phyloP scores from a whole-genome alignment of 2,329 filamentous ascomycete species.

The Neodidymelliopsis sp. region DNA sequence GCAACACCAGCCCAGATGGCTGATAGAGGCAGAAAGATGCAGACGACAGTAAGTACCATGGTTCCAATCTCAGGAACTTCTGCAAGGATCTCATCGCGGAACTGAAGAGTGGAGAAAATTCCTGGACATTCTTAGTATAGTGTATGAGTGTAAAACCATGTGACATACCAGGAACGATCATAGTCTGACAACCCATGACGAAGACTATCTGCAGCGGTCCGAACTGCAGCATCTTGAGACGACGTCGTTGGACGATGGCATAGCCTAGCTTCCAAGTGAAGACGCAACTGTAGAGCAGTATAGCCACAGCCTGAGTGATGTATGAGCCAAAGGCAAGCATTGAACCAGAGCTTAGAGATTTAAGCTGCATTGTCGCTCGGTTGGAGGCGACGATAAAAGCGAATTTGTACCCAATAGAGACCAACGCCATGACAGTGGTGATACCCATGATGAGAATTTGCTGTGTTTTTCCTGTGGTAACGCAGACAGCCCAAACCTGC shows the following conservation, averaged over 20 bases:
- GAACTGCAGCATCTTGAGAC: constrained; percentile 66
- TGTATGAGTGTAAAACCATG: neutral
- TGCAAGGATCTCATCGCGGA: constrained; percentile 54
- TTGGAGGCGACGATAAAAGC: constrained; percentile 60
- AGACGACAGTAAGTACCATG: constrained; percentile 64
- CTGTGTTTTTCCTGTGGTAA: constrained; percentile 55
- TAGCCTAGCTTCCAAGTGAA: constrained; percentile 68
- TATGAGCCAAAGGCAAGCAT: constrained; percentile 49
- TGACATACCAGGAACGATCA: constrained; percentile 68
- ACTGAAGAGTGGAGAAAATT: constrained; percentile 67
- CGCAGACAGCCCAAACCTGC: constrained; percentile 69
- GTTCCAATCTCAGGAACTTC: constrained; percentile 62
- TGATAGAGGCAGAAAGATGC: constrained; percentile 70
- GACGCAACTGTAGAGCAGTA: constrained; percentile 68
- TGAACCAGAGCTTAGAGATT: constrained; percentile 33
- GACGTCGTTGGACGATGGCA: constrained; percentile 63
- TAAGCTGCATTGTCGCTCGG: constrained; percentile 46
- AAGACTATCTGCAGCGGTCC: constrained; percentile 72
- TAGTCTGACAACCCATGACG: constrained; percentile 72
- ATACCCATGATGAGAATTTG: constrained; percentile 55
- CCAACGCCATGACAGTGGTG: constrained; percentile 59
- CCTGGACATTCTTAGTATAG: constrained; percentile 53
- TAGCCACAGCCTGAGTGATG: constrained; percentile 62
- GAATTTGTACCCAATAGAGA: constrained; percentile 63
- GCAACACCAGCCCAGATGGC: constrained; percentile 67